These are phyloP conservation scores for Pythium vanterpoolii DNA, from an alignment of 352 stramenopile genomes.

Conservation along the genomic window DNA sequence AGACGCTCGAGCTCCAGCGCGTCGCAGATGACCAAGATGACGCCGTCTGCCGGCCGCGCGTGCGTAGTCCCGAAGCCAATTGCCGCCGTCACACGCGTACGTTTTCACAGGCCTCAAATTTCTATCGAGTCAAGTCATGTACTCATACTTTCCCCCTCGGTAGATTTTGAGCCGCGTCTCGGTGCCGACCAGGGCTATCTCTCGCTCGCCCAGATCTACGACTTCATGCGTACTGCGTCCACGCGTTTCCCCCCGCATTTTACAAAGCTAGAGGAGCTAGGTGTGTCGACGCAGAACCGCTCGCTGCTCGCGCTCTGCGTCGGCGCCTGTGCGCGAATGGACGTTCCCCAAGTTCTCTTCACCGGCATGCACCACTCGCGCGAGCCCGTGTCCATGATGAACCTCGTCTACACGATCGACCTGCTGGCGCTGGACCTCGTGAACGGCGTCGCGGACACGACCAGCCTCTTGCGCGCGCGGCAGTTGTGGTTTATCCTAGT, in stretches of 20 bases:
- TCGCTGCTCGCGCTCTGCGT: constrained; percentile 67
- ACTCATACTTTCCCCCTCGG: too few relatives aligned
- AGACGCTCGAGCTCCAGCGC: constrained; percentile 20
- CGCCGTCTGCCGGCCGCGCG: constrained; percentile 5
- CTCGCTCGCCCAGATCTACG: constrained; percentile 55
- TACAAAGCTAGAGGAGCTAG: constrained; percentile 53
- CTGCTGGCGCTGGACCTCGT: constrained; percentile 53
- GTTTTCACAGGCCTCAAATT: not conserved
- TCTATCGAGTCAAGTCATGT: too few relatives aligned
- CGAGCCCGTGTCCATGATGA: constrained; percentile 90
- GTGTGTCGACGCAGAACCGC: constrained; percentile 52
- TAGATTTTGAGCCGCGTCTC: constrained; percentile 35
- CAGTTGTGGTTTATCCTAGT: constrained; percentile 84
- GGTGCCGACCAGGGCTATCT: constrained; percentile 64
- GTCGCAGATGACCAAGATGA: constrained; percentile 7
- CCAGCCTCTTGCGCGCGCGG: constrained; percentile 54
- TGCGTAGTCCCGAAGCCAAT: constrained; percentile 15
- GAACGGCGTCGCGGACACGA: constrained; percentile 51
- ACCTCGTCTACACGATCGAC: constrained; percentile 82
- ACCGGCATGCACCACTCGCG: constrained; percentile 84
- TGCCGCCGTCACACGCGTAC: constrained; percentile 21
- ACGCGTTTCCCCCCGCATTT: constrained; percentile 35
- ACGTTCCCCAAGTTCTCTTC: constrained; percentile 60
- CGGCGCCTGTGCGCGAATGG: constrained; percentile 36
- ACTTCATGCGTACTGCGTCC: constrained; percentile 42